Conservation (phyloP, 805 yeast species). For the Ogataea saltuana region DNA sequence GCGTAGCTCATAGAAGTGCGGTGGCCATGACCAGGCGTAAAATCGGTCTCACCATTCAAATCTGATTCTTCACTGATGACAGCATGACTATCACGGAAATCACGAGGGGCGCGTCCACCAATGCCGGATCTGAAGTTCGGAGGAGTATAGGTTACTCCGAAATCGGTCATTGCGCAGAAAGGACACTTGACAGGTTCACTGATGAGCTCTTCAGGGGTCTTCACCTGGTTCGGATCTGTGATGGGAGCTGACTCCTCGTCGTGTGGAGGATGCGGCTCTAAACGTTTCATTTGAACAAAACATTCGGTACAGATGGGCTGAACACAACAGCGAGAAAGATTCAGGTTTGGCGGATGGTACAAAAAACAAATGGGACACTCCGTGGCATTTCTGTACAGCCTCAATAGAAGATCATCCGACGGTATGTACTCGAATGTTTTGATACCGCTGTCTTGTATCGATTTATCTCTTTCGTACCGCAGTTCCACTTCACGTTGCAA, state of each 20-base stretch:
- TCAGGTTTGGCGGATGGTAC: constrained; percentile 75
- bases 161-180: constrained; percentile 83
- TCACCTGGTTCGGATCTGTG: constrained; percentile 22
- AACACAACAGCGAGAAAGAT: constrained; percentile 81
- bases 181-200: constrained; percentile 93
- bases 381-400: constrained; percentile 62
- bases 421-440: constrained; percentile 36
- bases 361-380: constrained; percentile 97
- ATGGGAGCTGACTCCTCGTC: constrained; percentile 44
- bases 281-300: constrained; percentile 90
- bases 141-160: constrained; percentile 81
- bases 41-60: constrained; percentile 1
- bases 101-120: constrained; percentile 52
- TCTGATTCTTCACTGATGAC: constrained; percentile 29
- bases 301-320: constrained; percentile 97
- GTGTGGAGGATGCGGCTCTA: constrained; percentile 93
- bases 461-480: constrained; percentile 35
- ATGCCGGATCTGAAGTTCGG: constrained; percentile 59
- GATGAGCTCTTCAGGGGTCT: constrained; percentile 63
- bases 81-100: constrained; percentile 31
- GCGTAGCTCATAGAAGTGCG: constrained; percentile 28
- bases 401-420: constrained; percentile 49
- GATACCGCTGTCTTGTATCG: constrained; percentile 28
- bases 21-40: constrained; percentile 12
- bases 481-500: constrained; percentile 40